A percentile compares a stretch with the other conserved stretches of the same genome.
Evolutionary conservation across 2,329 filamentous ascomycete species (phyloP).

Genomic region (Calonectria crousiana): DNA sequence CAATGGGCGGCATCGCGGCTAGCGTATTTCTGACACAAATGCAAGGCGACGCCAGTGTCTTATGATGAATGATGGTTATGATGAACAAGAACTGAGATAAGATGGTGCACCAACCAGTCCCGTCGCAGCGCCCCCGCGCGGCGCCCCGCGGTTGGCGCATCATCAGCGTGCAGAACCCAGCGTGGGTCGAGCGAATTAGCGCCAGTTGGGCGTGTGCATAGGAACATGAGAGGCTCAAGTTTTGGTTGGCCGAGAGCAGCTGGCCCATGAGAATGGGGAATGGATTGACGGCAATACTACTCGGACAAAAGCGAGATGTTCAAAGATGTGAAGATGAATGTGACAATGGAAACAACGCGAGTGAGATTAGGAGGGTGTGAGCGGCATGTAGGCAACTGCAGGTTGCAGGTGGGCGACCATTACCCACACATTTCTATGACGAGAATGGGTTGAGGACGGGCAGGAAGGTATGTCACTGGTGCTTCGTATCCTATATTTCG

Average conservation of each 20-base stretch:
- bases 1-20: background rate
- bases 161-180: background rate
- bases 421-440: background rate
- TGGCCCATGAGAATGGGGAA: conserved; percentile 23
- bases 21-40: conserved; percentile 4
- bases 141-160: conserved; percentile 25
- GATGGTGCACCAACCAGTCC: conserved; percentile 19
- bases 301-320: conserved; percentile 9
- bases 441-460: background rate
- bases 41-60: background rate
- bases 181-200: background rate
- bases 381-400: conserved; percentile 21
- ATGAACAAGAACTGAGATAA: conserved; percentile 29
- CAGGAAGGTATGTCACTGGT: background rate
- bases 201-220: conserved; percentile 9
- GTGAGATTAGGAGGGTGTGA: conserved; percentile 22
- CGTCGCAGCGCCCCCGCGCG: conserved; percentile 23
- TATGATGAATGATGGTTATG: conserved; percentile 28
- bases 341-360: conserved; percentile 20
- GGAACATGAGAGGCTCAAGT: background rate
- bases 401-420: background rate
- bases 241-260: conserved; percentile 3
- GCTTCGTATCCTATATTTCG: background rate
- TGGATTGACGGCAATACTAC: conserved; percentile 10
- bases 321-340: conserved; percentile 26